phyloP scores from a whole-genome alignment of 768 basidiomycete genomes.

The Phylloporus rhodoxanthus region DNA sequence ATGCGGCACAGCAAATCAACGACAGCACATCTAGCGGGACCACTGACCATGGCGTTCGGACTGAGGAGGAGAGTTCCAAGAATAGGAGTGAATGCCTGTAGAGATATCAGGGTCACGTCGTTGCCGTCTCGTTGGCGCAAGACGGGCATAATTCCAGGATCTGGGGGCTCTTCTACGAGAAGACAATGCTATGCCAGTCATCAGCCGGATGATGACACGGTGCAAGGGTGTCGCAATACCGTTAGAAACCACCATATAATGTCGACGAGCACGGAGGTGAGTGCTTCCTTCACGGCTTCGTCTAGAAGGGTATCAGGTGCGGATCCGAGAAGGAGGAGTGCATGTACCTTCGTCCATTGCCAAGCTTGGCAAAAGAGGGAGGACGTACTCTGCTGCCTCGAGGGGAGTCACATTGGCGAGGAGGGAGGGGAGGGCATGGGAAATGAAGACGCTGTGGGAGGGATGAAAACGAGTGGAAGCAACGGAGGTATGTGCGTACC shows the following conservation, averaged over 20 bases:
- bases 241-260: conserved; percentile 94
- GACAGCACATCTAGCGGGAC: conserved; percentile 66
- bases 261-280: conserved; percentile 70
- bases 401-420: conserved; percentile 71
- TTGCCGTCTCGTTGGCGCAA: conserved; percentile 11
- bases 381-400: conserved; percentile 89
- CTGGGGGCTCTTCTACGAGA: conserved; percentile 44
- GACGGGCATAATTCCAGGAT: conserved; percentile 10
- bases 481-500: conserved; percentile 27
- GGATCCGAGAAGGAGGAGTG: not conserved
- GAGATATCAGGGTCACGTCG: conserved; percentile 50
- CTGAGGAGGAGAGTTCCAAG: conserved; percentile 84
- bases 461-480: conserved; percentile 18
- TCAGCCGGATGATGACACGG: conserved; percentile 3
- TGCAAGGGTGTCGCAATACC: conserved; percentile 29
- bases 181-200: conserved; percentile 52
- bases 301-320: conserved; percentile 41
- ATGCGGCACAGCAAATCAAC: conserved; percentile 74
- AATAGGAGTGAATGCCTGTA: conserved; percentile 87
- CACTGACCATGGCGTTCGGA: conserved; percentile 66
- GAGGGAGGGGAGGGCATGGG: conserved; percentile 74
- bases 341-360: conserved; percentile 76
- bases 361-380: conserved; percentile 81
- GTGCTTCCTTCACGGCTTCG: conserved; percentile 82
- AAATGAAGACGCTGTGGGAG: conserved; percentile 66